Evolutionary conservation across 306 rosid genomes (phyloP).

Genomic region (Hippophae gyantsensis): DNA sequence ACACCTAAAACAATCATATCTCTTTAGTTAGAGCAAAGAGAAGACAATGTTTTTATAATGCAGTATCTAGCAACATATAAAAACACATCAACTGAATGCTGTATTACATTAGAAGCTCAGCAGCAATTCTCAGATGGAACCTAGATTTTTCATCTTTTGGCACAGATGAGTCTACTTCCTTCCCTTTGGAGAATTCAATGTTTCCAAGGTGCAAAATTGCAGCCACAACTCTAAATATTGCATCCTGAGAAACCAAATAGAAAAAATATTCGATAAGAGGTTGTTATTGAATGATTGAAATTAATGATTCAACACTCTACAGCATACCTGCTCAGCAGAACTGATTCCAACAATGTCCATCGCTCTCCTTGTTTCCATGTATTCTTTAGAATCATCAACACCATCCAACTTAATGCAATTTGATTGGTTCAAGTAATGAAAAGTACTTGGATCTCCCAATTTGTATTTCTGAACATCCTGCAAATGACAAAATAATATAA

Average conservation of each 20-base stretch:
- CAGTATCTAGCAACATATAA: constrained; percentile 14
- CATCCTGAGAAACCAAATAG: constrained; percentile 47
- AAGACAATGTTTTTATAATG: constrained; percentile 14
- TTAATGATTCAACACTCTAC: constrained; percentile 18
- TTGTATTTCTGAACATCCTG: constrained; percentile 77
- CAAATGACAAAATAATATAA: constrained; percentile 13
- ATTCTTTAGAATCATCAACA: constrained; percentile 73
- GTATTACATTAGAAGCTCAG: constrained; percentile 82
- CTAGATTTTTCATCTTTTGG: constrained; percentile 88
- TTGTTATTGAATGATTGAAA: constrained; percentile 15
- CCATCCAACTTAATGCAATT: constrained; percentile 81
- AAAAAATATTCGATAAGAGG: constrained; percentile 17
- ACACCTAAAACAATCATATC: constrained; percentile 55
- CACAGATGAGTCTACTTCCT: constrained; percentile 74
- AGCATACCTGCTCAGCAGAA: constrained; percentile 74
- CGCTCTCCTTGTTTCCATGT: constrained; percentile 71
- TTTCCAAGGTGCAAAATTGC: constrained; percentile 96
- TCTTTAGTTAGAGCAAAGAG: constrained; percentile 15
- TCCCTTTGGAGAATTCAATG: constrained; percentile 87
- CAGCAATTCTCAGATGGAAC: constrained; percentile 76
- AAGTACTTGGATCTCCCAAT: constrained; percentile 73
- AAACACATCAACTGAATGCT: constrained; percentile 21
- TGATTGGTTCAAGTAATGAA: constrained; percentile 91
- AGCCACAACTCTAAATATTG: constrained; percentile 96
- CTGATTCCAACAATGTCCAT: constrained; percentile 96